A percentile compares a stretch with the other conserved stretches of the same genome.
Evolutionary conservation across 2,329 filamentous ascomycete species (phyloP).

Genomic region (Penicillium sumatraense): DNA sequence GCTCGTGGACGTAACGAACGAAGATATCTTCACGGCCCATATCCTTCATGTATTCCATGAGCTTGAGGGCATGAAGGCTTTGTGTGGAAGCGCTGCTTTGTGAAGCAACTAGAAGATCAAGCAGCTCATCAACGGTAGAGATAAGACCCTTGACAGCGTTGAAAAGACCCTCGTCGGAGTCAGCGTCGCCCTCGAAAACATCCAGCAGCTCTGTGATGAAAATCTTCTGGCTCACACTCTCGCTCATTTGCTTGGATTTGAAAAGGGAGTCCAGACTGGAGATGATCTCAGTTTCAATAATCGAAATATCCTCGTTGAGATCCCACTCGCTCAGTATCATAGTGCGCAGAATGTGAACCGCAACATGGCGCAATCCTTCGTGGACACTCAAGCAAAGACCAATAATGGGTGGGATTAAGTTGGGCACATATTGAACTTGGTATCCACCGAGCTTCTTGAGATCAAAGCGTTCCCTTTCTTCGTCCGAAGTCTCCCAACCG

Average conservation of each 20-base stretch:
- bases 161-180: slow-evolving; percentile 74
- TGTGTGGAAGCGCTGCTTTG: slow-evolving; percentile 76
- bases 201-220: slow-evolving; percentile 86
- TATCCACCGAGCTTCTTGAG: slow-evolving; percentile 89
- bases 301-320: slow-evolving; percentile 84
- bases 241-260: slow-evolving; percentile 84
- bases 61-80: slow-evolving; percentile 82
- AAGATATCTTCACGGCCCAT: slow-evolving; percentile 98
- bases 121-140: slow-evolving; percentile 82
- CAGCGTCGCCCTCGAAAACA: slow-evolving; percentile 73
- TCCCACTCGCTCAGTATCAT: slow-evolving; percentile 99
- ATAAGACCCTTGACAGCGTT: slow-evolving; percentile 78
- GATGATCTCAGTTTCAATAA: slow-evolving; percentile 95
- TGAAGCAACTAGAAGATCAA: slow-evolving; percentile 88
- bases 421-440: slow-evolving; percentile 96
- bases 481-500: slow-evolving; percentile 86
- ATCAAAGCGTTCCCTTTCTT: slow-evolving; percentile 78
- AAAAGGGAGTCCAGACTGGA: slow-evolving; percentile 89
- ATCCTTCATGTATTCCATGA: slow-evolving; percentile 96
- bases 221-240: slow-evolving; percentile 87
- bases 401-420: slow-evolving; percentile 86
- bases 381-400: slow-evolving; percentile 95
- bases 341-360: slow-evolving; percentile 89
- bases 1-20: slow-evolving; percentile 91
- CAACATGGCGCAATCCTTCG: slow-evolving; percentile 84